phyloP scores from a whole-genome alignment of 495 filamentous ascomycete genomes.

The Daldinia decipiens region DNA sequence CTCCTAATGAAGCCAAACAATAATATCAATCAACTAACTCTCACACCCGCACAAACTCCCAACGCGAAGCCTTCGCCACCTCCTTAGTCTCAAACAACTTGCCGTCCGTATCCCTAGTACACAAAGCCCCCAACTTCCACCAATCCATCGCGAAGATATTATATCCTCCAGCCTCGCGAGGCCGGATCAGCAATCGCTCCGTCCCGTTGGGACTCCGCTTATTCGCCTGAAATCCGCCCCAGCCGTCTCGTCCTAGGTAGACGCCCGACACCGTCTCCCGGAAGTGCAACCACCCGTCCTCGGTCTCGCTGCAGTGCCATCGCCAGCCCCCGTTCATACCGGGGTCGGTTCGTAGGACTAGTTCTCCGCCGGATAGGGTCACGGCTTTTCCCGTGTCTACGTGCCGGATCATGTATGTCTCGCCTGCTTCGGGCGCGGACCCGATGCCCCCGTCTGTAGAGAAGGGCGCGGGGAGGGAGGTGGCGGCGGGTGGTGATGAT shows the following conservation, averaged over 20 bases:
- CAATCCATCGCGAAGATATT: background rate
- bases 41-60: slow-evolving; percentile 10
- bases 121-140: background rate
- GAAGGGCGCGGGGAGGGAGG: background rate
- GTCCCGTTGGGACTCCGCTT: background rate
- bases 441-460: slow-evolving; percentile 5
- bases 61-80: background rate
- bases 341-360: background rate
- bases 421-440: slow-evolving; percentile 9
- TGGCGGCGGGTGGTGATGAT: background rate
- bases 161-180: slow-evolving; percentile 4
- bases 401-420: slow-evolving; percentile 15
- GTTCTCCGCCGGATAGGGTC: background rate
- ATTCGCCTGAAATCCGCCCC: slow-evolving; percentile 3
- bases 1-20: background rate
- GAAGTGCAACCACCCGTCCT: slow-evolving; percentile 7
- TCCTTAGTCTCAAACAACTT: background rate
- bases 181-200: slow-evolving; percentile 5
- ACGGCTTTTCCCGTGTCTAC: background rate
- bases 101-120: background rate
- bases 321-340: slow-evolving; percentile 15
- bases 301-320: slow-evolving; percentile 14
- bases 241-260: slow-evolving; percentile 2
- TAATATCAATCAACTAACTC: background rate
- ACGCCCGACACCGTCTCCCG: slow-evolving; percentile 9